Evolutionary conservation across 192 early-diverging fungal species (phyloP).

Genomic region (Gonapodya sp.): DNA sequence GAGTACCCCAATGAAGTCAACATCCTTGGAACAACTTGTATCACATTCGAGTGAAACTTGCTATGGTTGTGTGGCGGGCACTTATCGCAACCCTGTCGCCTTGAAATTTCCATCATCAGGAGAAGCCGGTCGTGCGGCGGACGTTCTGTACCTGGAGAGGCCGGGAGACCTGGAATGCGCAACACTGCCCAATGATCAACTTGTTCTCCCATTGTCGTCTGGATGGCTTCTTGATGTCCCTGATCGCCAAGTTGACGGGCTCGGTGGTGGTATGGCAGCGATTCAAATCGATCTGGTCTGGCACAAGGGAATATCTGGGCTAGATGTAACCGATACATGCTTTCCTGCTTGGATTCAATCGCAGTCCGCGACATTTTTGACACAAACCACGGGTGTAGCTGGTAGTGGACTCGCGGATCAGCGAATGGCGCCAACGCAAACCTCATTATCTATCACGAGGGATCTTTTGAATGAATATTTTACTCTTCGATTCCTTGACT

Average conservation of each 20-base stretch:
- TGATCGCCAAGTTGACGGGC: background rate
- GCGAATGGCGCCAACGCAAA: background rate
- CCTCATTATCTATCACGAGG: background rate
- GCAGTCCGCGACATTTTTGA: background rate
- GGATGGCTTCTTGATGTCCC: background rate
- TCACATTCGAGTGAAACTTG: background rate
- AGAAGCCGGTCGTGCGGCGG: background rate
- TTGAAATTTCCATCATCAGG: background rate
- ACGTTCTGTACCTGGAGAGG: background rate
- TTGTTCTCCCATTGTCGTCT: background rate
- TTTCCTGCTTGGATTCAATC: background rate
- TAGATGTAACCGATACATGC: background rate
- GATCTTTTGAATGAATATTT: background rate
- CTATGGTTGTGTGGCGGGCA: background rate
- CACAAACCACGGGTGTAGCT: background rate
- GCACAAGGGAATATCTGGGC: background rate
- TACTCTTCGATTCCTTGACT: background rate
- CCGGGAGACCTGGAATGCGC: background rate
- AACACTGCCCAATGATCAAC: background rate
- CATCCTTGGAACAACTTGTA: background rate
- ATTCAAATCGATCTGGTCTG: background rate
- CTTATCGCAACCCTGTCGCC: background rate
- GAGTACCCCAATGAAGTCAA: background rate
- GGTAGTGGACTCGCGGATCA: too few species aligned
- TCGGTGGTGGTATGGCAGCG: background rate